Evolutionary conservation across 1,139 yeast genomes (phyloP), one percentile per base, ranked within the genome.

Genomic region (Saccharomyces pastorianus): DNA sequence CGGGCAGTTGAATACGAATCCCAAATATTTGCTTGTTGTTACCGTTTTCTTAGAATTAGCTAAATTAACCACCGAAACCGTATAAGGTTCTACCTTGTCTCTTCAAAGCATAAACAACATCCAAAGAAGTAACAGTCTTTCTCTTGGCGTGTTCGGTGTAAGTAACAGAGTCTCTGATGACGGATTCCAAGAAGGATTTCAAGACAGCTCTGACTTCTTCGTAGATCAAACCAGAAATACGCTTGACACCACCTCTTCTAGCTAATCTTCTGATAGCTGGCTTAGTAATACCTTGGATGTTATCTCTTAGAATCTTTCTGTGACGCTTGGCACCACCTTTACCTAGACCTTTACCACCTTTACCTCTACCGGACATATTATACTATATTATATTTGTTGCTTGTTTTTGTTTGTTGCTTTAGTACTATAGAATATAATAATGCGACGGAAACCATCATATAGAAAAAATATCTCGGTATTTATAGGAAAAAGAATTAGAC

Each of bases 181-280:
- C 96, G 73, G 87, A 85, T 79, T 88, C 96, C 73, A 90, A 83
- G 85, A 90, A 90, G 59, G 95, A 81, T 80, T 89, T 89, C 68
- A 90, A 82, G 66, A 90, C 96, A 66, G 85, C 90, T 81, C 97
- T 88, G 71, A 91, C 96, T 81, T 90, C 96, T 79, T 90, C 97
- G 81, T 90, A 90, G 75, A 90, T 90, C 74, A 89, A 82, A 72
- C 96, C 97, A 63, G 97, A 90, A 71, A 90, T 90, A 86, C 97
- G 96, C 85, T 90, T 90, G 73, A 90, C 97, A 88, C 97, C 97
- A 80, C 97, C 97, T 87, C 97, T 89, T 84, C 97, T 90, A 58
- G 97, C 97, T 71, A 90, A 85, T 86, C 97, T 90, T 81, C 97
- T 89, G 74, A 90, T 90, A 71, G 97, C 97, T 75, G 97, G 97